A percentile compares a stretch with the other conserved stretches of the same genome.
Evolutionary conservation across 1,284 basidiomycete species (phyloP).

Genomic region (Puccinia polysora): DNA sequence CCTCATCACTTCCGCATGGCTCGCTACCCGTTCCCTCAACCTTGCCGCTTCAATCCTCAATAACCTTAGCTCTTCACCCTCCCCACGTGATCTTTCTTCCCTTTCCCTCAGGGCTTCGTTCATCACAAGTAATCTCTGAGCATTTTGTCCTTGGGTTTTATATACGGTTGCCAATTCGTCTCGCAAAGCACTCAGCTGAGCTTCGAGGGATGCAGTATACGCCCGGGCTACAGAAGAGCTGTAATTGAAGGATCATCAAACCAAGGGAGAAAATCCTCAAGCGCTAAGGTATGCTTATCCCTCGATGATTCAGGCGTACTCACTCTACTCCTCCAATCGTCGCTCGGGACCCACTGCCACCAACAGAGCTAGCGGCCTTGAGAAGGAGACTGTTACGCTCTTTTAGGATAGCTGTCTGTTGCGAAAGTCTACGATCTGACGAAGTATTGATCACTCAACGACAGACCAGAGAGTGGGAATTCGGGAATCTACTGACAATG

Average conservation of each 20-base stretch:
- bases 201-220: constrained; percentile 83
- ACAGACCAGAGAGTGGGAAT: constrained; percentile 44
- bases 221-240: constrained; percentile 78
- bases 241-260: constrained; percentile 22
- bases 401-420: constrained; percentile 79
- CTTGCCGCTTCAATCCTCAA: constrained; percentile 66
- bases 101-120: constrained; percentile 88
- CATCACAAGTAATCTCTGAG: constrained; percentile 82
- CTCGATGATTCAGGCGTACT: constrained; percentile 57
- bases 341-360: background rate
- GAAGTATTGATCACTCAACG: constrained; percentile 41
- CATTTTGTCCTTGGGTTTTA: constrained; percentile 92
- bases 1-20: constrained; percentile 33
- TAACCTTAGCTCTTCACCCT: constrained; percentile 70
- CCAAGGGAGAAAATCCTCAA: background rate
- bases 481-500: constrained; percentile 11
- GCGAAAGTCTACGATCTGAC: constrained; percentile 77
- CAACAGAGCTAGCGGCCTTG: constrained; percentile 67
- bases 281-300: constrained; percentile 1
- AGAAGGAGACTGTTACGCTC: constrained; percentile 80
- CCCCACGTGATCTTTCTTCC: constrained; percentile 71
- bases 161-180: constrained; percentile 89
- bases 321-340: background rate
- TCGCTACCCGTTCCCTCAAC: constrained; percentile 54
- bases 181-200: constrained; percentile 80